Conservation (phyloP, 2,329 filamentous ascomycete species). For the Aspergillus costaricaensis region DNA sequence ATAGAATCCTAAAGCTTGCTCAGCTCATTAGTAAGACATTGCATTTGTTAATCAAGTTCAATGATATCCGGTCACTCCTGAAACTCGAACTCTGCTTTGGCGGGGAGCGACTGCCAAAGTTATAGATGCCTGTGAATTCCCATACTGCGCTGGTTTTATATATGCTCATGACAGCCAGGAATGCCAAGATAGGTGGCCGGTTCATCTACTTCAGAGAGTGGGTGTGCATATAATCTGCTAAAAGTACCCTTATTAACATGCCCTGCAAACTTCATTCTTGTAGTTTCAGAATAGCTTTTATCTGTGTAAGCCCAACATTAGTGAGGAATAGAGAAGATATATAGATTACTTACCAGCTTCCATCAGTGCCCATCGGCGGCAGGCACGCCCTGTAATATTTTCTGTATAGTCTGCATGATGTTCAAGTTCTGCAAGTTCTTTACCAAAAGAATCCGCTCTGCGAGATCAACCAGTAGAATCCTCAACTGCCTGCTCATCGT, state of each 20-base stretch:
- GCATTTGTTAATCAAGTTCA: background rate
- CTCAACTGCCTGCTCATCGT: slow-evolving; percentile 12
- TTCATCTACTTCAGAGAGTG: slow-evolving; percentile 19
- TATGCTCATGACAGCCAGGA: slow-evolving; percentile 15
- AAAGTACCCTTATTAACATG: slow-evolving; percentile 6
- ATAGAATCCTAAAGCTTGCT: background rate
- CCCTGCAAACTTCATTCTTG: slow-evolving; percentile 12
- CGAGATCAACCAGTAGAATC: slow-evolving; percentile 7
- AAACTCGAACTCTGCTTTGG: slow-evolving; percentile 22
- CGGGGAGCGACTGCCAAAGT: slow-evolving; percentile 17
- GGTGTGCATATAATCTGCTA: slow-evolving; percentile 12
- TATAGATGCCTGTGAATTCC: slow-evolving; percentile 16
- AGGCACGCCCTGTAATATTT: slow-evolving; percentile 17
- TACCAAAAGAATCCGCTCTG: slow-evolving; percentile 18
- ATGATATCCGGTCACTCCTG: slow-evolving; percentile 7
- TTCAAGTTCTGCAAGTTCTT: slow-evolving; percentile 15
- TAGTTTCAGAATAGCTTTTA: slow-evolving; percentile 7
- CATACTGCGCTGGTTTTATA: slow-evolving; percentile 22
- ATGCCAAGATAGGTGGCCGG: slow-evolving; percentile 20
- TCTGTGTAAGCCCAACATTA: slow-evolving; percentile 7
- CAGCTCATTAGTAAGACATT: background rate
- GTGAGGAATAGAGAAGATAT: background rate
- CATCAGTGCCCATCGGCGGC: slow-evolving; percentile 16
- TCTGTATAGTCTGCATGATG: slow-evolving; percentile 14
- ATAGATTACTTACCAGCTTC: slow-evolving; percentile 13